Conservation (phyloP, 75 land plant genomes). For the Chamaecyparis obtusa region DNA sequence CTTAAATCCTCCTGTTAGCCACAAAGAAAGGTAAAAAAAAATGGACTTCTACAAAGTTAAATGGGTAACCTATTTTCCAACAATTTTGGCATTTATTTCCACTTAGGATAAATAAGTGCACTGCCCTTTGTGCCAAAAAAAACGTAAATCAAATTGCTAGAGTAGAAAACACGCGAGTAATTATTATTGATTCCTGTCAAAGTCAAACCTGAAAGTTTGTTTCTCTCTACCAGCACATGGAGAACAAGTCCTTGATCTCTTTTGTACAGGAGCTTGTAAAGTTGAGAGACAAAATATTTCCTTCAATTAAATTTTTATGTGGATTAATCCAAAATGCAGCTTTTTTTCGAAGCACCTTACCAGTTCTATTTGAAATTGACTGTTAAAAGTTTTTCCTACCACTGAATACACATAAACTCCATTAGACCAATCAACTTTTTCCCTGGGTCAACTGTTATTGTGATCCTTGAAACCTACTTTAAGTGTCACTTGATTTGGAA, state of each 20-base stretch:
- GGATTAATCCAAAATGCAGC: background rate
- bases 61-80: background rate
- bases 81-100: background rate
- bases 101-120: background rate
- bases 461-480: background rate
- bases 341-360: background rate
- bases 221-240: background rate
- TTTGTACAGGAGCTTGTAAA: background rate
- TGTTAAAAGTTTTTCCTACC: background rate
- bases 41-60: background rate
- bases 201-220: background rate
- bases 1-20: background rate
- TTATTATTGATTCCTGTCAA: background rate
- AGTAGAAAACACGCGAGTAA: background rate
- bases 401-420: background rate
- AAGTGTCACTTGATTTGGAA: background rate
- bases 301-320: background rate
- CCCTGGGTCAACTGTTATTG: background rate
- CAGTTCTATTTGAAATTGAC: background rate
- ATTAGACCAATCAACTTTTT: background rate
- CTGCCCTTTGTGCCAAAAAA: background rate
- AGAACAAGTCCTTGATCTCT: background rate
- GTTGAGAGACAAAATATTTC: background rate
- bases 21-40: background rate
- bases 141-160: background rate